Conservation (phyloP, 108 stramenopile species). For the Poteriospumella lacustris region DNA sequence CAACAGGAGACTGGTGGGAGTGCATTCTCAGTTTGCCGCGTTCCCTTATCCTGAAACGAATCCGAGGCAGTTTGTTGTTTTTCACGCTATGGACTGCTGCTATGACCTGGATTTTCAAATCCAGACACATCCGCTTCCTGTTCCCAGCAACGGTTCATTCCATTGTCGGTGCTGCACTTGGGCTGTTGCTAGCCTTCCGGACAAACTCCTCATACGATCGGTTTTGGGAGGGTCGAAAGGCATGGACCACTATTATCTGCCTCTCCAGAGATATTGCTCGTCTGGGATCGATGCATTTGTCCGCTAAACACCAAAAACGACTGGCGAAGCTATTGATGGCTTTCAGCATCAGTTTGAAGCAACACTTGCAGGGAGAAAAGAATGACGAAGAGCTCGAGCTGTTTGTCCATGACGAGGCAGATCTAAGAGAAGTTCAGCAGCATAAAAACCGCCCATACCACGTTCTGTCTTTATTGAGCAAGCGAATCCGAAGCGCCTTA, state of each 20-base stretch:
- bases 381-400: neutral
- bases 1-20: conserved; percentile 73
- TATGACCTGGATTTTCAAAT: conserved; percentile 9
- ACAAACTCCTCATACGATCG: conserved; percentile 82
- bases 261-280: conserved; percentile 65
- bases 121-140: conserved; percentile 38
- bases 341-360: neutral
- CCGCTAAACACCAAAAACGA: neutral
- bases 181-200: conserved; percentile 78
- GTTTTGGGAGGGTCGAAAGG: conserved; percentile 80
- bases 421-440: neutral
- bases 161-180: conserved; percentile 71
- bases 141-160: conserved; percentile 65
- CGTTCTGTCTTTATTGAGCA: neutral
- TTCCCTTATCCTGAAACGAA: conserved; percentile 69
- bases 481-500: neutral
- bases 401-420: neutral
- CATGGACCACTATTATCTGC: conserved; percentile 70
- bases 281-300: conserved; percentile 33
- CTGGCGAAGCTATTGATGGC: neutral
- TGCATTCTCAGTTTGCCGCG: conserved; percentile 72
- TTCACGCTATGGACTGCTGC: conserved; percentile 28
- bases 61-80: conserved; percentile 60
- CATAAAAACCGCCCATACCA: neutral
- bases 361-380: neutral